Base-by-base conservation (phyloP, 495 filamentous ascomycete genomes). In the Rhypophila decipiens region DNA sequence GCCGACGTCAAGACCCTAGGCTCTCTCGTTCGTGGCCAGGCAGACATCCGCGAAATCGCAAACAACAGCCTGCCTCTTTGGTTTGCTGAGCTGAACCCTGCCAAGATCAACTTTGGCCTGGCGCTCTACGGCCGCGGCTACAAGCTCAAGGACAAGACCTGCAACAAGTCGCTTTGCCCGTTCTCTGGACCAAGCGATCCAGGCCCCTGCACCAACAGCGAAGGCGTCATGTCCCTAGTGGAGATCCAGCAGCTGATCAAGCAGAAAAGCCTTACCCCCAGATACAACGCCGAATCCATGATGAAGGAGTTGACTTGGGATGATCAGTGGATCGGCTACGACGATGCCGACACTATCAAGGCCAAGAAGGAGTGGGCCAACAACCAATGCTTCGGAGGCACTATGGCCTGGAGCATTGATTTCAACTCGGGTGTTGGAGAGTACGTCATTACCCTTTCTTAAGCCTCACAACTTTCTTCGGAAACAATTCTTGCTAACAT, bases 51-150 rank as follows among this genome's bases (percentile, higher is more conserved):
- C 2, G 67, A 74, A 36, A 73, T 76, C 21, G 53, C 52, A 8
- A 31, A 34, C 1, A 59, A 56, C 17, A 9, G 61, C 3, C 45
- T 60, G 0, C 65, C 69, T 0, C 34, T 74, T 3, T 74, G 70
- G 71, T 51, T 60, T 20, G 44, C 46, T 18, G 58, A 52, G 0
- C 37, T 76, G 1, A 20, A 47, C 13, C 58, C 71, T 0, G 12
- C 24, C 7, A 65, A 74, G 19, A 33, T 76, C 11, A 58, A 64
- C 12, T 42, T 74, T n/a, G 72, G 72, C 5, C 12, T 65, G 8
- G 68, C 61, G 10, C 64, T 60, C 24, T 75, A 75, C 43, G 71
- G 69, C 0, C 59, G 69, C 3, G 51, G 59, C 15, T 77, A 67
- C 51, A 70, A 66, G 1, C 52, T 75, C 19, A 1, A 41, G 0